These are phyloP conservation scores for Flaveria ramosissima DNA, from an alignment of 129 eudicot species.

Conservation along the genomic window DNA sequence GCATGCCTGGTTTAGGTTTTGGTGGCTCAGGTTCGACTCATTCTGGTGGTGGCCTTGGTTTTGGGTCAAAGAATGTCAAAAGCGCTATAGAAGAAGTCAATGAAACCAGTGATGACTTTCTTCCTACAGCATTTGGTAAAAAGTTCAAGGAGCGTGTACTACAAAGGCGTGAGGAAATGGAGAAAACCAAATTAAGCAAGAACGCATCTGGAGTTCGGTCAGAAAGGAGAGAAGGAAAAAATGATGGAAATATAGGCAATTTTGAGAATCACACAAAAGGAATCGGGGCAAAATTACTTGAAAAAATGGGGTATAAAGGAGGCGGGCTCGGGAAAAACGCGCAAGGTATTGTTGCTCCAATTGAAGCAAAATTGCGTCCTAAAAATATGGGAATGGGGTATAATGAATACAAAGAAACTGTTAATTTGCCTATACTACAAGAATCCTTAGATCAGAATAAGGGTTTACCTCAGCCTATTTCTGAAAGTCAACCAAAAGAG, in stretches of 20 bases:
- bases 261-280: slow-evolving; percentile 80
- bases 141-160: slow-evolving; percentile 69
- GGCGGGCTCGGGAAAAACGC: slow-evolving; percentile 89
- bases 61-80: slow-evolving; percentile 21
- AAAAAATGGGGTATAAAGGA: slow-evolving; percentile 89
- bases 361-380: slow-evolving; percentile 48
- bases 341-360: slow-evolving; percentile 61
- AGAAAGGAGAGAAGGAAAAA: slow-evolving; percentile 39
- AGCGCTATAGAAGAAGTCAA: slow-evolving; percentile 23
- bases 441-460: slow-evolving; percentile 48
- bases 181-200: slow-evolving; percentile 42
- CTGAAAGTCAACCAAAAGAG: slow-evolving; percentile 21
- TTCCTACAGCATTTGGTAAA: slow-evolving; percentile 75
- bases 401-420: slow-evolving; percentile 39
- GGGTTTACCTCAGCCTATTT: slow-evolving; percentile 17
- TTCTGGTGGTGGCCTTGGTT: slow-evolving; percentile 46
- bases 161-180: slow-evolving; percentile 60
- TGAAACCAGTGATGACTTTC: slow-evolving; percentile 39
- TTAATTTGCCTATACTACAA: slow-evolving; percentile 44
- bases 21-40: slow-evolving; percentile 30
- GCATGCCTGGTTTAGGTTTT: slow-evolving; percentile 39
- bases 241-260: slow-evolving; percentile 48
- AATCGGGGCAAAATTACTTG: slow-evolving; percentile 67
- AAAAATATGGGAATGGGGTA: slow-evolving; percentile 67
- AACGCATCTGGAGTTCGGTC: slow-evolving; percentile 36